Base-by-base conservation (phyloP, 108 stramenopile genomes). In the Epithemia pelagica region DNA sequence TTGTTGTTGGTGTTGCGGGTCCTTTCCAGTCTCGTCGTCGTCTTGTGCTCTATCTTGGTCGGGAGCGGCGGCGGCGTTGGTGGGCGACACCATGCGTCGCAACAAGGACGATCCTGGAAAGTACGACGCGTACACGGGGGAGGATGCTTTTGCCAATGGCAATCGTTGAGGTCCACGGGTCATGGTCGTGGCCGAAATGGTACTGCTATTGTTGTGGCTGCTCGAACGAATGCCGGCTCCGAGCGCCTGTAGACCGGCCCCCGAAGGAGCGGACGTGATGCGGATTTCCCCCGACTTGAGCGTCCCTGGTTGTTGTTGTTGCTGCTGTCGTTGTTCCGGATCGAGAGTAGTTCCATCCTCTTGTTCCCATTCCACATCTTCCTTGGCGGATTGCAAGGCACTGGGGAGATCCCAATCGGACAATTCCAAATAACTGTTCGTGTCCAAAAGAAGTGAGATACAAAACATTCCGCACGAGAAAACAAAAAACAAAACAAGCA, bases 381-480 rank as follows among this genome's bases (percentile, higher is more conserved):
- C 91, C 61, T 75, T 80, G 8, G 85, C 85, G 37, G 79, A 64
- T 46, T 74, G 61, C 1, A 90, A 2, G 20, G 89, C 91, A 69
- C 84, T 85, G 15, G 83, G 83, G 30, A 93, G 68, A 55, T 83
- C 86, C 91, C 91, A 93, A 65, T 90, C 87, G 26, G 80, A 76
- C 64, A 89, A 61, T 66, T 89, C 84, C 30, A 93, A 64, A 57
- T 86, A 86, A 18, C 78, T 79, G 53, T 7, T 27, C 30, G 24
- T 15, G 15, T 18, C 23, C 28, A 10, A 51, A 59, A 68, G 2
- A 19, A 52, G 15, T 22, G n/a, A n/a, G 46, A 32, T 15, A 68
- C 18, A 32, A n/a, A 60, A 25, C 32, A 7, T 8, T 7, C 26
- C 5, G 61, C 18, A 27, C 5, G 25, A 58, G 56, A 18, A 62